Percentiles rank a stretch among this genome's conserved stretches.
phyloP scores from a whole-genome alignment of 352 stramenopile genomes.

The Phytopythium mirpurense region DNA sequence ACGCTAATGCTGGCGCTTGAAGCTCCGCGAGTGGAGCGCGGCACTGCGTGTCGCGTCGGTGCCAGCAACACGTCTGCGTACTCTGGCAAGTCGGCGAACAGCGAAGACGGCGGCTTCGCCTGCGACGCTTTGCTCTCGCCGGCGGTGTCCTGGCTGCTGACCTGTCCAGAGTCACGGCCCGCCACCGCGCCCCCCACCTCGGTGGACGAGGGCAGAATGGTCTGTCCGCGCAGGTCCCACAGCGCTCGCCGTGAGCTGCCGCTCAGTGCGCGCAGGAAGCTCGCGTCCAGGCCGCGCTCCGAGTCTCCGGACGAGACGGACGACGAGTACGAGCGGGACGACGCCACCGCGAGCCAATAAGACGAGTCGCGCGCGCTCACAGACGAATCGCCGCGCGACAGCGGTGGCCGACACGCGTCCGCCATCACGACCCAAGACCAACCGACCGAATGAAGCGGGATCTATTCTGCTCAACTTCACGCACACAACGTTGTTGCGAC shows the following conservation, averaged over 20 bases:
- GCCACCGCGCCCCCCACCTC: neutral
- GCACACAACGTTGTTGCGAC: no score
- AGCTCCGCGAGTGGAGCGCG: conserved; percentile 4
- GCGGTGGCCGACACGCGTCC: conserved; percentile 6
- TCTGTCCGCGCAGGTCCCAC: conserved; percentile 9
- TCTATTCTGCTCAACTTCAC: no score
- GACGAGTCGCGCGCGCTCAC: conserved; percentile 61
- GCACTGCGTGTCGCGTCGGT: conserved; percentile 8
- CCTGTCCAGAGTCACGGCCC: neutral
- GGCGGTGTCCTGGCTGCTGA: neutral
- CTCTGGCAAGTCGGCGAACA: conserved; percentile 3
- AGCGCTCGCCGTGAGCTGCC: conserved; percentile 13
- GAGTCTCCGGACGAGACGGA: conserved; percentile 13
- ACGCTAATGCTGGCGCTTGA: neutral
- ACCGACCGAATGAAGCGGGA: no score
- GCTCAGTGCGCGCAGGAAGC: conserved; percentile 19
- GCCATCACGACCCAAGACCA: no score
- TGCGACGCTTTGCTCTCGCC: neutral
- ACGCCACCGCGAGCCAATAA: conserved; percentile 57
- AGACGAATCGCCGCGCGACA: conserved; percentile 26
- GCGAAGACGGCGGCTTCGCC: conserved; percentile 11
- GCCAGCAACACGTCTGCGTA: conserved; percentile 21
- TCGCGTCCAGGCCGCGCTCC: conserved; percentile 20
- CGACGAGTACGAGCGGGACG: conserved; percentile 19
- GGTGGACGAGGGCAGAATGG: neutral